phyloP scores from a whole-genome alignment of 1,284 basidiomycete genomes.

The Testicularia cyperi region DNA sequence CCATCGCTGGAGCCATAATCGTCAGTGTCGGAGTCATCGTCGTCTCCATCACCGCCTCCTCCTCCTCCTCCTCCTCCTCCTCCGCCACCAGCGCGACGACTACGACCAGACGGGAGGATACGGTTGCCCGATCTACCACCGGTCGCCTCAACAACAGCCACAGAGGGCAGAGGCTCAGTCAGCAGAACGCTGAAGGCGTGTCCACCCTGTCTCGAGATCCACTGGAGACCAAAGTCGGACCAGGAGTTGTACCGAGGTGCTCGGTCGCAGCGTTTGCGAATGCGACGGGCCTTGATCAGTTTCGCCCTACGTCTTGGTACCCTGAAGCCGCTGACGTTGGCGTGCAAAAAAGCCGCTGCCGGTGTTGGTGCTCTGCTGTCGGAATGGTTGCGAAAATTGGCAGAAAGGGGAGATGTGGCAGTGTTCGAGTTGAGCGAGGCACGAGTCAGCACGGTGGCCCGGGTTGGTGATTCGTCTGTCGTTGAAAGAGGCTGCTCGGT shows the following conservation, averaged over 20 bases:
- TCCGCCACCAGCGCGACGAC: no score
- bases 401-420: no score
- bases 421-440: no score
- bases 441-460: no score
- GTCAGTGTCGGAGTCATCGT: constrained; percentile 28
- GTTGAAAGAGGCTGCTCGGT: no score
- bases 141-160: constrained; percentile 9
- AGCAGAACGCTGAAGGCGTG: constrained; percentile 18
- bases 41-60: constrained; percentile 8
- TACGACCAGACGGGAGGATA: not conserved
- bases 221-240: constrained; percentile 21
- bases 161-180: constrained; percentile 10
- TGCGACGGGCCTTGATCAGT: constrained; percentile 21
- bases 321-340: no score
- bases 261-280: constrained; percentile 22
- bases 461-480: no score
- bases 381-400: no score
- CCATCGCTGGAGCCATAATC: constrained; percentile 53
- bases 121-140: constrained; percentile 4
- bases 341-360: no score
- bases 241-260: constrained; percentile 27
- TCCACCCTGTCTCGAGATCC: constrained; percentile 15
- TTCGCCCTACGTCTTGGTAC: constrained; percentile 15
- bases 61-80: constrained; percentile 8
- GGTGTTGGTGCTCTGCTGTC: no score